Base-by-base conservation (phyloP, 768 basidiomycete species). In the Saitozyma sp. region DNA sequence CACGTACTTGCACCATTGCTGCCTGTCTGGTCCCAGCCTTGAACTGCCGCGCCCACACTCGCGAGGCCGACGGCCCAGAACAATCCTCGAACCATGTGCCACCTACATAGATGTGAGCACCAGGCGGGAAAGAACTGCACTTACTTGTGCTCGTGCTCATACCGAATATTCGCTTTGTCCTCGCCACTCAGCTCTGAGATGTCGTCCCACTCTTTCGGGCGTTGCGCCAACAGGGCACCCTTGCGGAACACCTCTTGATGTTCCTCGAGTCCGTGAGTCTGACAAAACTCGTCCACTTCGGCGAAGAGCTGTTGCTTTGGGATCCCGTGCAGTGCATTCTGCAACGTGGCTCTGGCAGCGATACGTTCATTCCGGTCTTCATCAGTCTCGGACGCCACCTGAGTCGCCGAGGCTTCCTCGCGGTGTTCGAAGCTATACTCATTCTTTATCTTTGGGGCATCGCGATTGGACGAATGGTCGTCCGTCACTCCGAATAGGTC, bases 1-100 rank as follows among this genome's bases (percentile, higher is more conserved):
- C 61, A n/a, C n/a, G n/a, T n/a, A 55, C 76, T 74, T 45, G 70
- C 73, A 54, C 73, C 73, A 61, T 77, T 77, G 5, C 65, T 61
- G 48, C 76, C 76, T 20, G 76, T 76, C 60, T 71, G 56, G 62
- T 66, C 73, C 70, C 73, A 74, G 56, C 72, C 73, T 42, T 75
- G 73, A 14, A 66, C 59, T 17, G 74, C 73, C 6, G 67, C 62
- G 37, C 68, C 76, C 37, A 78, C n/a, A 78, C 61, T 39, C 46
- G 13, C 54, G 76, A 64, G 4, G 74, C 69, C 52, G 58, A n/a
- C n/a, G n/a, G n/a, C n/a, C n/a, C n/a, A n/a, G n/a, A n/a, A n/a
- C n/a, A n/a, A n/a, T n/a, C n/a, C n/a, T n/a, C n/a, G n/a, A n/a
- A n/a, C n/a, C n/a, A n/a, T n/a, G n/a, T n/a, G n/a, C n/a, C n/a